These are phyloP conservation scores for Comarum palustre DNA, from an alignment of 306 rosid species.

Conservation along the genomic window DNA sequence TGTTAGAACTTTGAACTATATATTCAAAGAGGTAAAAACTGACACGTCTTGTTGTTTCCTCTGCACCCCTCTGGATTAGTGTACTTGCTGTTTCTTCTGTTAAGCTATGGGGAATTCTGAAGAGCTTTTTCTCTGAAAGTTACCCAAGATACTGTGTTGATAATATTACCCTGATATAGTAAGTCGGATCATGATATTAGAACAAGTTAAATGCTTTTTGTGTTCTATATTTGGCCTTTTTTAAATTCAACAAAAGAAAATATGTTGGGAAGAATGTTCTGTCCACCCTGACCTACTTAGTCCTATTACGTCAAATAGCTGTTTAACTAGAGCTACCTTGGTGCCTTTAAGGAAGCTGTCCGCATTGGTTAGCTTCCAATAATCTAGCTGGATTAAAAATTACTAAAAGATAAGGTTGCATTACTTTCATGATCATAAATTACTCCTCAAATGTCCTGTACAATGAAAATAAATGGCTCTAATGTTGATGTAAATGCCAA, in stretches of 20 bases:
- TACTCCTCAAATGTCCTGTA: not conserved
- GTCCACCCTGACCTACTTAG: not conserved
- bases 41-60: conserved; percentile 3
- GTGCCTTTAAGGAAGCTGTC: not conserved
- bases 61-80: not conserved
- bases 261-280: not conserved
- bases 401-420: not conserved
- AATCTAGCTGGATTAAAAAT: not conserved
- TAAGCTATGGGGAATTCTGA: not conserved
- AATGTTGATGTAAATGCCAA: not conserved
- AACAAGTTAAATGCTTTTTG: not conserved
- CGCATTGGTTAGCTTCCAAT: conserved; percentile 4
- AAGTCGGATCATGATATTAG: not conserved
- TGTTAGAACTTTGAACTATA: not conserved
- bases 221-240: not conserved
- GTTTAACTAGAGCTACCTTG: not conserved
- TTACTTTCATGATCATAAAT: not conserved
- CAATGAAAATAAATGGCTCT: not conserved
- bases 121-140: not conserved
- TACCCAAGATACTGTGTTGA: not conserved
- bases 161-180: not conserved
- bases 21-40: not conserved
- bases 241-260: not conserved
- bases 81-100: not conserved
- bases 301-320: not conserved